Percentiles rank a stretch among this genome's conserved stretches.
These are phyloP conservation scores for Meyerozyma carpophila DNA, from an alignment of 1,139 yeast genomes.

Conservation along the genomic window DNA sequence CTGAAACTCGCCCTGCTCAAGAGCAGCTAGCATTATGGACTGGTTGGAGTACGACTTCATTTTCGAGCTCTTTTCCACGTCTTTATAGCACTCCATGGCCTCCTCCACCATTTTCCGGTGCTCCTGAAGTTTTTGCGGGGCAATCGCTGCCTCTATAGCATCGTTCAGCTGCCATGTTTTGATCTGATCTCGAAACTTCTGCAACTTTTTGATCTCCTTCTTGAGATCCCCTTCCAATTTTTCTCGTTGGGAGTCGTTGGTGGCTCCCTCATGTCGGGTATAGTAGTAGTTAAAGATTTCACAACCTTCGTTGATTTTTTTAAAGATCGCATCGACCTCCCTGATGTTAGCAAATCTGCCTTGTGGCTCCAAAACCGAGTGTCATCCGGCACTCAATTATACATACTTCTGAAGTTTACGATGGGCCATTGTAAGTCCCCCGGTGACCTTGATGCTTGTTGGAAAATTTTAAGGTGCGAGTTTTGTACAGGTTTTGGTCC, in stretches of 20 bases:
- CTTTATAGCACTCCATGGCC: constrained; percentile 46
- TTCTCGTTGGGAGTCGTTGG: constrained; percentile 24
- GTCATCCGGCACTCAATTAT: background rate
- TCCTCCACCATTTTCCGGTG: constrained; percentile 41
- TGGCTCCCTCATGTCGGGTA: constrained; percentile 39
- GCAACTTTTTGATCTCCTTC: constrained; percentile 23
- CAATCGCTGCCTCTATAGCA: constrained; percentile 38
- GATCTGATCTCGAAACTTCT: constrained; percentile 24
- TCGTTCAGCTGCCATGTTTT: constrained; percentile 36
- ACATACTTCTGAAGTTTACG: constrained; percentile 47
- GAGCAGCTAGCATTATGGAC: constrained; percentile 41
- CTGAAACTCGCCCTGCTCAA: constrained; percentile 22
- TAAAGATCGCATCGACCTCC: constrained; percentile 23
- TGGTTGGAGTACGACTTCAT: constrained; percentile 45
- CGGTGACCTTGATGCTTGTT: background rate
- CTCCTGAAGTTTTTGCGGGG: constrained; percentile 34
- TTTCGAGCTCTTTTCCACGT: constrained; percentile 41
- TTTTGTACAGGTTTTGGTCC: background rate
- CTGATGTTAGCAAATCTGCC: constrained; percentile 9
- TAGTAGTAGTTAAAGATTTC: constrained; percentile 37
- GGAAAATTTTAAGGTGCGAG: background rate
- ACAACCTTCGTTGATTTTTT: constrained; percentile 24
- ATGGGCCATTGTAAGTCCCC: constrained; percentile 25
- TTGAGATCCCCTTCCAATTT: constrained; percentile 23
- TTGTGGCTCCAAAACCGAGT: background rate